Conservation (phyloP, 2,329 filamentous ascomycete species). For the Xylariaceae sp. region DNA sequence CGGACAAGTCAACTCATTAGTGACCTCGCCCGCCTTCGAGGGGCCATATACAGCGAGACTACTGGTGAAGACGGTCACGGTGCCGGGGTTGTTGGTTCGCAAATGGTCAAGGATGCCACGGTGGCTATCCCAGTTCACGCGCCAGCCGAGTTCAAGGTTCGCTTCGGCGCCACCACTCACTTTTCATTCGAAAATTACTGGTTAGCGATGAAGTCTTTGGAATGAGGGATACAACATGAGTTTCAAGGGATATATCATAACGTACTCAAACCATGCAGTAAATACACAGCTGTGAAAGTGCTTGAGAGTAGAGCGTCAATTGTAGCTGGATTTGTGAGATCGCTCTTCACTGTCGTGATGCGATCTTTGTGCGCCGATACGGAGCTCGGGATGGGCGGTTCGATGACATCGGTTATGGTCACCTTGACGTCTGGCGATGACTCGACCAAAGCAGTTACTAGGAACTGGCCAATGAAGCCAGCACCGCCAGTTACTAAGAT, state of each 20-base stretch:
- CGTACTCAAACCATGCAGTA: neutral
- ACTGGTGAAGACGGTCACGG: slow-evolving; percentile 55
- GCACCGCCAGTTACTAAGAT: neutral
- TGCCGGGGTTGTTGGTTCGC: slow-evolving; percentile 40
- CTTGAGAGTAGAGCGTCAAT: neutral
- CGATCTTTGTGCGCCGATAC: neutral
- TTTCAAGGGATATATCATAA: too few species aligned
- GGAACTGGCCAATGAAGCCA: neutral
- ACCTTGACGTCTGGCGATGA: neutral
- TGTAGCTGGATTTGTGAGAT: neutral
- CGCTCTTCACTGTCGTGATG: neutral
- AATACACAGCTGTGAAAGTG: neutral
- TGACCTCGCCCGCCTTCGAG: too few species aligned
- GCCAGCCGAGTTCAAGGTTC: slow-evolving; percentile 50
- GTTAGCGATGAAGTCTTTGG: neutral
- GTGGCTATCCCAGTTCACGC: slow-evolving; percentile 57
- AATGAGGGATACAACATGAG: too few species aligned
- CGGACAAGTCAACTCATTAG: too few species aligned
- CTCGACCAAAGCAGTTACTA: neutral
- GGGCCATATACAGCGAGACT: slow-evolving; percentile 58
- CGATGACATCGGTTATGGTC: neutral
- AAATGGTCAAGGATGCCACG: slow-evolving; percentile 50
- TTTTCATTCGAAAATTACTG: neutral
- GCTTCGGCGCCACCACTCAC: slow-evolving; percentile 59
- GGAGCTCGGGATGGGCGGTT: neutral